Conservation (phyloP, 768 basidiomycete species). For the Cystofilobasidium ferigula region DNA sequence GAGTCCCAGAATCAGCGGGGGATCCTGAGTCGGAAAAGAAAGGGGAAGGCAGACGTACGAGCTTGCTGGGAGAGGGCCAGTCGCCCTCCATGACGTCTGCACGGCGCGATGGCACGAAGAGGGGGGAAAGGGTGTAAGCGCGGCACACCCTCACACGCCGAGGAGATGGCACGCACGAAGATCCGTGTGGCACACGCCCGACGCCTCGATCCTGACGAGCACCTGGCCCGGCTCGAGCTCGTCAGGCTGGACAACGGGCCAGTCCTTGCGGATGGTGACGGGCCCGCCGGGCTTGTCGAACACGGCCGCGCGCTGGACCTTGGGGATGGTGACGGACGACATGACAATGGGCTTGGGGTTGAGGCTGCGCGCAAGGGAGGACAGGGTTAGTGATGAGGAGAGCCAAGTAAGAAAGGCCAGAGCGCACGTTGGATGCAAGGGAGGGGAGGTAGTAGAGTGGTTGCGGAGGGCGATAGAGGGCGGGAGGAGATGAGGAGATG, state of each 20-base stretch:
- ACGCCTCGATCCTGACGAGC: constrained; percentile 47
- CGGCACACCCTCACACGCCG: neutral
- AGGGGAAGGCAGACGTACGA: no score
- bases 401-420: no score
- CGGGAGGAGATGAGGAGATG: no score
- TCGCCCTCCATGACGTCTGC: constrained; percentile 62
- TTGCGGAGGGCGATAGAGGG: no score
- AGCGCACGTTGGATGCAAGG: no score
- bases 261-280: constrained; percentile 27
- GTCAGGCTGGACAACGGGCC: constrained; percentile 33
- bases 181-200: constrained; percentile 70
- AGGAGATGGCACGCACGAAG: neutral
- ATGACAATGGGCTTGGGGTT: neutral
- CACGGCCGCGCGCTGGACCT: constrained; percentile 30
- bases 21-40: neutral
- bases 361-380: neutral
- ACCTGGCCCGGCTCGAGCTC: constrained; percentile 31
- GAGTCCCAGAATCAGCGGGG: neutral
- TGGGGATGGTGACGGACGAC: constrained; percentile 28
- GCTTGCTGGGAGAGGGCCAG: constrained; percentile 62
- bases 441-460: no score
- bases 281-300: constrained; percentile 16
- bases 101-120: no score
- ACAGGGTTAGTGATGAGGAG: neutral
- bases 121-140: neutral